These are phyloP conservation scores for Terana coerulea DNA, from an alignment of 768 basidiomycete genomes.

Conservation along the genomic window DNA sequence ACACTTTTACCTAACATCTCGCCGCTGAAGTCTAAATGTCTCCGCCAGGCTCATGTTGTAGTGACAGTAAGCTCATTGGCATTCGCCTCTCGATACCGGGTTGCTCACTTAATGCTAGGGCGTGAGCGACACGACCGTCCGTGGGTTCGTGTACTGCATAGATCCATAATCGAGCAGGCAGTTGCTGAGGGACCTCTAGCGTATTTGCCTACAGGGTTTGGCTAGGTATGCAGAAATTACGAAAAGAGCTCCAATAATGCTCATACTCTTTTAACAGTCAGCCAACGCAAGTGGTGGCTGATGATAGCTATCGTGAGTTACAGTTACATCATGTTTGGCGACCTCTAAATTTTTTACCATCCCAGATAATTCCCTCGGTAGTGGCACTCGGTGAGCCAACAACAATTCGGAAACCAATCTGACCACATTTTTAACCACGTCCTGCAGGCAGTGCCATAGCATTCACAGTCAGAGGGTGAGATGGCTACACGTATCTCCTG, in stretches of 20 bases:
- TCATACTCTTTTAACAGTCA: conserved; percentile 7
- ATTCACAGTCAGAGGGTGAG: conserved; percentile 11
- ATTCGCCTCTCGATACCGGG: no score
- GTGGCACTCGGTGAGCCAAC: no score
- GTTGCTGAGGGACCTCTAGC: no score
- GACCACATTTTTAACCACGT: neutral
- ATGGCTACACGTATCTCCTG: neutral
- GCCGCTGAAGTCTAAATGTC: no score
- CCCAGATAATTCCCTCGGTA: no score
- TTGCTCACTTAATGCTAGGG: conserved; percentile 11
- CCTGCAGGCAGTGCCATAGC: neutral
- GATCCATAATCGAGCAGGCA: no score
- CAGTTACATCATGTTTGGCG: no score
- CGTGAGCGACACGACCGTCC: conserved; percentile 21
- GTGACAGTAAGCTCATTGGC: conserved; percentile 18
- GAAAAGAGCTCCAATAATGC: neutral
- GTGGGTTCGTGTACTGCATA: conserved; percentile 17
- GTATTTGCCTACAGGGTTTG: conserved; percentile 24
- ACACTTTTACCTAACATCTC: no score
- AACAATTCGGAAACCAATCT: neutral
- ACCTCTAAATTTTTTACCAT: no score
- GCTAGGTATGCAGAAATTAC: conserved; percentile 10
- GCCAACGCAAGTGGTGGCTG: conserved; percentile 18
- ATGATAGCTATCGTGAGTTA: conserved; percentile 18
- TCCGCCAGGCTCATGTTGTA: conserved; percentile 7